Base-by-base conservation (phyloP, 2,329 filamentous ascomycete species). In the Phaeosphaeria sp. region DNA sequence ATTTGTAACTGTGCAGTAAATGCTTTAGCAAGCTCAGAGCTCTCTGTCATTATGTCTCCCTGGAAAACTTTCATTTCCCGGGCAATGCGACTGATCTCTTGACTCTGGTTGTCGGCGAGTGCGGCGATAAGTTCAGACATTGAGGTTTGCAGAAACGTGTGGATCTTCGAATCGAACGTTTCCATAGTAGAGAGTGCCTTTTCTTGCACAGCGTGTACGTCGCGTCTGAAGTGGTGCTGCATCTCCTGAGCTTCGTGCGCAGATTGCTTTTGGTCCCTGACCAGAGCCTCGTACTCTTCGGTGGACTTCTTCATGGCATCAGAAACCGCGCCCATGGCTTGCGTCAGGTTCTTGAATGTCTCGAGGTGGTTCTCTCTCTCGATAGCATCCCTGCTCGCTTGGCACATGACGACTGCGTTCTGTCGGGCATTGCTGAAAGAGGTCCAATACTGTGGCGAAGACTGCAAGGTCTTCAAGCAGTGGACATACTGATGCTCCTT, bases 381-480 rank as follows among this genome's bases (percentile, higher is more conserved):
- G 15, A 84, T 81, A 51, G 87, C 83, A 43, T 81, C 76, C 39
- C 87, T 82, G 43, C 84, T 83, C 25, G 86, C 86, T 60, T 87
- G 83, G 62, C 88, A 90, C 64, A 90, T 85, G 18, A 86, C 75
- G 44, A 86, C 77, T 2, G 86, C 86, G 62, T 87, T 87, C 55
- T 88, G 85, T 54, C 82, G 80, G 56, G 81, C 85, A 71, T 87
- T 88, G 63, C 84, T 86, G 76, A 87, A 90, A 22, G 86, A 89
- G 1, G 82, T 88, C 87, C 87, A 90, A 70, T 81, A 84, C 45
- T 87, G 86, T 1, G 83, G 80, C 22, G 82, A 79, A 18, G 81
- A 80, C 46, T 84, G 82, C 1, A 90, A 73, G 4, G 81, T 81
- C 46, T 76, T 79, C 4, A 88, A 74, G 63, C 88, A 91, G 9